A percentile compares a stretch with the other conserved stretches of the same genome.
Conservation (phyloP, 176 grass and related monocot species). For the Raddia guianensis region DNA sequence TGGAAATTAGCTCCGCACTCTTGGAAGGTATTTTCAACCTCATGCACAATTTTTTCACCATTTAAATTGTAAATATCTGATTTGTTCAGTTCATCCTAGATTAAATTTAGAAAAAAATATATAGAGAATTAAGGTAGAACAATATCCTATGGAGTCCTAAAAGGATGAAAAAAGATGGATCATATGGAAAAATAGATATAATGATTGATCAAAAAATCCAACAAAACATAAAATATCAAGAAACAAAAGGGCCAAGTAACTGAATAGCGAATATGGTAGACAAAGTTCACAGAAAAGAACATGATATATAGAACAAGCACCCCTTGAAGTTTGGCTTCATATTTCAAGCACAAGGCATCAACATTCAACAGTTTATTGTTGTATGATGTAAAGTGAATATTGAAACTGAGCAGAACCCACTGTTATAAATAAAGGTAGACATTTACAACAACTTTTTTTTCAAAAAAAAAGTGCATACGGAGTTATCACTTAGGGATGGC, state of each 20-base stretch:
- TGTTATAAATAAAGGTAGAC: neutral
- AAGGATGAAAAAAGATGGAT: neutral
- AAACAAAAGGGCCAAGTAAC: neutral
- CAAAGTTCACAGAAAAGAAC: neutral
- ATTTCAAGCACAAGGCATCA: neutral
- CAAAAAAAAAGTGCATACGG: neutral
- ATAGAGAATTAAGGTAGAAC: neutral
- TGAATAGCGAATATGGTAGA: neutral
- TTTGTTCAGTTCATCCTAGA: slow-evolving; percentile 51
- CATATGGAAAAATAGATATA: neutral
- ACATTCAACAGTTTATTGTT: neutral
- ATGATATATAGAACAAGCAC: neutral
- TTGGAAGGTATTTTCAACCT: slow-evolving; percentile 37
- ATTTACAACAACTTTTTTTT: neutral
- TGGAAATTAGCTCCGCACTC: slow-evolving; percentile 61
- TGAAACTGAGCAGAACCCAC: neutral
- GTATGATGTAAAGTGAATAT: neutral
- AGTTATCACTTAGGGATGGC: too few relatives aligned
- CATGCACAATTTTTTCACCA: slow-evolving; percentile 41
- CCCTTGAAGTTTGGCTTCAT: neutral
- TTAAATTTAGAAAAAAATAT: neutral
- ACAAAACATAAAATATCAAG: neutral
- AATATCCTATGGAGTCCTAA: neutral
- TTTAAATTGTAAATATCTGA: slow-evolving; percentile 43
- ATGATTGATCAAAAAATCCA: neutral